Evolutionary conservation across 306 rosid genomes (phyloP), one percentile per base, ranked within the genome.

Genomic region (Gleditsia sinensis): DNA sequence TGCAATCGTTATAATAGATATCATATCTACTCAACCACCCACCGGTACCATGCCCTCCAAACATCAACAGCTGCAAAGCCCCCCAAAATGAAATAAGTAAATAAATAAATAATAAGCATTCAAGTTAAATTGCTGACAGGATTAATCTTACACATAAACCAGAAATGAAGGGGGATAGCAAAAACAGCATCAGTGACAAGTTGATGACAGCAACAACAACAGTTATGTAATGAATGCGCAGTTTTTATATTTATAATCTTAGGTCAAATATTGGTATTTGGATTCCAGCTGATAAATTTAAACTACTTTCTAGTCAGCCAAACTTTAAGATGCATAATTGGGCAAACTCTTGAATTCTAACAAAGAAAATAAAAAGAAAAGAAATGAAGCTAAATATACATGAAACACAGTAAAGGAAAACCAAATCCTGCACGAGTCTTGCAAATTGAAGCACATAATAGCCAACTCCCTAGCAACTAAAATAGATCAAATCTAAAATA

Each of bases 21-120:
- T 94, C 98, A 75, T 94, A 94, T 70, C 98, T 96, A 83, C 98
- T 94, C 84, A 94, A 88, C 98, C 97, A 91, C 76, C 98, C 98
- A 81, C 98, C 98, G 42, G 97, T 94, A 50, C 98, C 98, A 80
- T 94, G 98, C 65, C 98, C 98, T 57, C 98, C 98, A 91, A 91
- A 94, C 84, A 94, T 82, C 76, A 94, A 76, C 57, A 94, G 86
- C 98, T 94, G 84, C 79, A 85, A 72, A 72, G 28, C 74, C 55
- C 19, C 39, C 9, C 71, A 77, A 46, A 75, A 21, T 21, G 57
- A 36, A 67, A 42, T 40, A 72, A 75, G 36, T 4, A 58, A 75
- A 75, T 36, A 50, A 61, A 76, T 77, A 76, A 83, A 63, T 69
- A 37, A 54, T 39, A 60, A 14, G 51, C 72, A 50, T 63, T 25